Conservation (phyloP, 768 basidiomycete genomes). For the Heimioporus sp. region DNA sequence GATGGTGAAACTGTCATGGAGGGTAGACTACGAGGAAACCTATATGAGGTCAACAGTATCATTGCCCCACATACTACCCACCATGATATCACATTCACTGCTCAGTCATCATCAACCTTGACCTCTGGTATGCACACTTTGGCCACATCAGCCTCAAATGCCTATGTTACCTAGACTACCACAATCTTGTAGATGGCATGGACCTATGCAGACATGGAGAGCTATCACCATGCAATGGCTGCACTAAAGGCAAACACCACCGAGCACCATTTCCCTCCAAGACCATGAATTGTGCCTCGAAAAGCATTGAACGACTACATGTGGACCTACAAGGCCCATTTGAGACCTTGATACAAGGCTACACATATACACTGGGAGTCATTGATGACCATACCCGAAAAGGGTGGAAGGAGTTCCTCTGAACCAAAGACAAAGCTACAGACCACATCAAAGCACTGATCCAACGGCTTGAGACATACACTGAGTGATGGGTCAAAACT, state of each 20-base stretch:
- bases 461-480: too few species aligned
- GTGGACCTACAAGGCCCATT: too few species aligned
- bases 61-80: not conserved
- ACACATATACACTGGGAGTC: too few species aligned
- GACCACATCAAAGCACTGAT: too few species aligned
- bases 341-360: too few species aligned
- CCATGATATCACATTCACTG: not conserved
- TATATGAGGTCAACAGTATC: slow-evolving; percentile 7
- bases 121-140: slow-evolving; percentile 7
- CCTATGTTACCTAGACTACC: not conserved
- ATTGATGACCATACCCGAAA: too few species aligned
- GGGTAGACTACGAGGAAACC: slow-evolving; percentile 1
- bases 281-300: too few species aligned
- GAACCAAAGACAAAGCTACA: too few species aligned
- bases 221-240: slow-evolving; percentile 3
- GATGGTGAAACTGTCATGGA: slow-evolving; percentile 6
- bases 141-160: slow-evolving; percentile 8
- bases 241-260: slow-evolving; percentile 11
- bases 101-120: not conserved
- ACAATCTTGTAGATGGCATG: slow-evolving; percentile 5
- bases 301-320: too few species aligned
- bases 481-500: too few species aligned
- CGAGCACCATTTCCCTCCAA: not conserved
- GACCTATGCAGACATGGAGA: slow-evolving; percentile 2
- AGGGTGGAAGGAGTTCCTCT: too few species aligned